phyloP scores from a whole-genome alignment of 148 eudicot species.

The Talinum fruticosum region DNA sequence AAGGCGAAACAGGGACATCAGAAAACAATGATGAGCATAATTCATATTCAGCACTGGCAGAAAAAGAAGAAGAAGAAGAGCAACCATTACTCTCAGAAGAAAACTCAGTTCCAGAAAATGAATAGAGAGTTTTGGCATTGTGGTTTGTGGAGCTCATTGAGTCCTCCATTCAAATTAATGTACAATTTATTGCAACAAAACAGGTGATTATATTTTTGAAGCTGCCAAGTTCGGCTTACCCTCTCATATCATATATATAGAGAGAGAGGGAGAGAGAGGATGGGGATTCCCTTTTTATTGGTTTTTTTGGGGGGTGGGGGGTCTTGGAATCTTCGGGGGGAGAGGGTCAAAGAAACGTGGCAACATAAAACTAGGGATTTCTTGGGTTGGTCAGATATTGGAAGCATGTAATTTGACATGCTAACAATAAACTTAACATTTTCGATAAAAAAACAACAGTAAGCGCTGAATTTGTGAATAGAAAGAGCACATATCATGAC shows the following conservation, averaged over 20 bases:
- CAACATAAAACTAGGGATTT: not conserved
- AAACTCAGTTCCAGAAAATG: not conserved
- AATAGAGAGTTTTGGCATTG: not conserved
- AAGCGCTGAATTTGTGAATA: not conserved
- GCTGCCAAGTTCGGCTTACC: not conserved
- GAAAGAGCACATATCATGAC: not conserved
- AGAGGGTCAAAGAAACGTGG: not conserved
- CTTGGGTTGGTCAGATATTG: not conserved
- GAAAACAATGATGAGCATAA: not conserved
- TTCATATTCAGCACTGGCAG: not conserved
- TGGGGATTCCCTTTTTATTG: not conserved
- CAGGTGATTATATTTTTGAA: not conserved
- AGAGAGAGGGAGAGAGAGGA: no score
- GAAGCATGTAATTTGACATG: not conserved
- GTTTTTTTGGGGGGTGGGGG: no score
- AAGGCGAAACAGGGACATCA: not conserved
- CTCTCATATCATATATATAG: no score
- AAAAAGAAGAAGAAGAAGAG: not conserved
- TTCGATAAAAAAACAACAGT: no score
- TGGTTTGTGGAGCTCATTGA: not conserved
- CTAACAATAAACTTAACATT: not conserved
- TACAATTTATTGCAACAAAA: not conserved
- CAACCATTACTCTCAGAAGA: not conserved
- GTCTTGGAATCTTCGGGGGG: no score
- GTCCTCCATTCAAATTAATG: not conserved